These are phyloP conservation scores for Ophiostoma novo-ulmi DNA, from an alignment of 2,329 filamentous ascomycete genomes.

Conservation along the genomic window DNA sequence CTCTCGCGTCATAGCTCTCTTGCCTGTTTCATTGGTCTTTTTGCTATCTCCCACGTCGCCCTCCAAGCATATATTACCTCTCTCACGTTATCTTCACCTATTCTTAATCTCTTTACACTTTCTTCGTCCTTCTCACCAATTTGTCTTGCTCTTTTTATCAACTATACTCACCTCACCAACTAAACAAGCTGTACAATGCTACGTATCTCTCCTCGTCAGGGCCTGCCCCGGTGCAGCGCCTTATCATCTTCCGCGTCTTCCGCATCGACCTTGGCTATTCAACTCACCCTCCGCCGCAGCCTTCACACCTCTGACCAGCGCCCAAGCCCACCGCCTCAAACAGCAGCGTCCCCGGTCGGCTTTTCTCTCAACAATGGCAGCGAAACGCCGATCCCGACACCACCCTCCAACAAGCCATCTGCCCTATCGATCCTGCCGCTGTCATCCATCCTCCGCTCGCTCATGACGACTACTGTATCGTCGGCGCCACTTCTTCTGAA, in stretches of 20 bases:
- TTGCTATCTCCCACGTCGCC: not conserved
- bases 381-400: not conserved
- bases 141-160: not conserved
- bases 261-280: not conserved
- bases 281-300: constrained; percentile 9
- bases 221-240: constrained; percentile 13
- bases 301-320: constrained; percentile 22
- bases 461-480: constrained; percentile 64
- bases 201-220: constrained; percentile 7
- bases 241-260: not conserved
- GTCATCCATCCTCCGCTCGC: constrained; percentile 61
- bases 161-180: not conserved
- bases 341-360: not conserved
- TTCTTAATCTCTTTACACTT: not conserved
- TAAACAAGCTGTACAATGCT: not conserved
- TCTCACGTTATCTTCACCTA: not conserved
- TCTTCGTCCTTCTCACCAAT: not conserved
- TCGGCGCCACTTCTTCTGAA: constrained; percentile 64
- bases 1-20: not conserved
- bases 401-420: not conserved
- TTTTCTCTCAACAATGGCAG: not conserved
- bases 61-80: not conserved
- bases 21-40: constrained; percentile 4
- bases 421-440: constrained; percentile 64
- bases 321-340: constrained; percentile 3